These are phyloP conservation scores for Tuber indicum DNA, from an alignment of 495 filamentous ascomycete species.

Conservation along the genomic window DNA sequence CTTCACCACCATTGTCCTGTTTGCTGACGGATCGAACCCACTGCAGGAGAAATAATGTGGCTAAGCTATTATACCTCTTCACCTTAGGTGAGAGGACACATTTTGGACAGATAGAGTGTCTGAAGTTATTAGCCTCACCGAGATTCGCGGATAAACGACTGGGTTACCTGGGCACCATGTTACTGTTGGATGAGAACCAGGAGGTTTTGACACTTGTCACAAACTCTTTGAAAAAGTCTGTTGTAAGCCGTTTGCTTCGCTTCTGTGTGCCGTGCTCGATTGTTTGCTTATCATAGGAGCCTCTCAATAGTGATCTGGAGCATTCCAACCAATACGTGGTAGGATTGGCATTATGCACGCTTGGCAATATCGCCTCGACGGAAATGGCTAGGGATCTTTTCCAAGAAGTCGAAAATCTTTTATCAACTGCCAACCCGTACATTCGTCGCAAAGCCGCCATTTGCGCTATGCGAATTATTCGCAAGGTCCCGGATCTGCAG, in stretches of 20 bases:
- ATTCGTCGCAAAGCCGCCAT: constrained; percentile 94
- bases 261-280: not conserved
- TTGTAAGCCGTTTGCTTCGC: constrained; percentile 3
- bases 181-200: constrained; percentile 95
- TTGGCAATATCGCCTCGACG: constrained; percentile 93
- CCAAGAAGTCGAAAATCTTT: constrained; percentile 80
- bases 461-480: constrained; percentile 99
- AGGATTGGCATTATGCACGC: constrained; percentile 86
- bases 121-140: constrained; percentile 92
- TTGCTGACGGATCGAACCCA: constrained; percentile 17
- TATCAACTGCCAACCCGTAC: constrained; percentile 91
- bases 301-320: constrained; percentile 66
- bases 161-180: constrained; percentile 92
- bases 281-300: constrained; percentile 20
- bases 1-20: constrained; percentile 5
- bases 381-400: constrained; percentile 99
- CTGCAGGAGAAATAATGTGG: constrained; percentile 91
- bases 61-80: constrained; percentile 95
- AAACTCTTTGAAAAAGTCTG: constrained; percentile 92
- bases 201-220: constrained; percentile 95
- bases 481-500: constrained; percentile 93
- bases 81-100: constrained; percentile 97
- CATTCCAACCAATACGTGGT: constrained; percentile 99
- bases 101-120: constrained; percentile 98
- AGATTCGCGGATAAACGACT: constrained; percentile 96